Conservation (phyloP, 306 rosid genomes). For the Vicia faba region DNA sequence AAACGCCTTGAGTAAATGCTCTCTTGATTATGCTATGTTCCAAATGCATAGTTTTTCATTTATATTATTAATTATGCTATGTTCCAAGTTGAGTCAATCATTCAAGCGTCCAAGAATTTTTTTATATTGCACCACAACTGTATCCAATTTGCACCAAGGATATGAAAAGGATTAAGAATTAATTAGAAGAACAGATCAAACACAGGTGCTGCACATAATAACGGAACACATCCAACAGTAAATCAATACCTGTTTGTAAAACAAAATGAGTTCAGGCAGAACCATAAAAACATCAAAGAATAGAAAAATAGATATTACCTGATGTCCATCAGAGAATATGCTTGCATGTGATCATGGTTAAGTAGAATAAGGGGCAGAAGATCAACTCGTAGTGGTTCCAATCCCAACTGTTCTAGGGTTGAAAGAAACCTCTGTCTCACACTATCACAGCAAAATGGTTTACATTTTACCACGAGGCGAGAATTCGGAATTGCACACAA, state of each 20-base stretch:
- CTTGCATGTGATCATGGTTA: slow-evolving; percentile 97
- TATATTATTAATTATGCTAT: neutral
- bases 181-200: slow-evolving; percentile 4
- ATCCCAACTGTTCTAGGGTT: slow-evolving; percentile 84
- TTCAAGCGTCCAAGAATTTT: neutral
- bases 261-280: slow-evolving; percentile 11
- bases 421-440: slow-evolving; percentile 87
- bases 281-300: slow-evolving; percentile 22
- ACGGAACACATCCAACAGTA: slow-evolving; percentile 2
- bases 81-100: neutral
- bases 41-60: neutral
- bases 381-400: slow-evolving; percentile 93
- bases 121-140: neutral
- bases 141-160: slow-evolving; percentile 1
- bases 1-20: neutral
- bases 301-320: slow-evolving; percentile 57
- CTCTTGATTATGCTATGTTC: neutral
- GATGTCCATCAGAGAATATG: slow-evolving; percentile 97
- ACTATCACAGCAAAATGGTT: slow-evolving; percentile 98
- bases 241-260: slow-evolving; percentile 17
- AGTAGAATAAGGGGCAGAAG: slow-evolving; percentile 96
- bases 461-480: slow-evolving; percentile 96
- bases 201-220: neutral
- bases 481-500: slow-evolving; percentile 87
- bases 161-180: neutral